Evolutionary conservation across 1,284 basidiomycete genomes (phyloP).

Genomic region (Rhodotorula mucilaginosa): DNA sequence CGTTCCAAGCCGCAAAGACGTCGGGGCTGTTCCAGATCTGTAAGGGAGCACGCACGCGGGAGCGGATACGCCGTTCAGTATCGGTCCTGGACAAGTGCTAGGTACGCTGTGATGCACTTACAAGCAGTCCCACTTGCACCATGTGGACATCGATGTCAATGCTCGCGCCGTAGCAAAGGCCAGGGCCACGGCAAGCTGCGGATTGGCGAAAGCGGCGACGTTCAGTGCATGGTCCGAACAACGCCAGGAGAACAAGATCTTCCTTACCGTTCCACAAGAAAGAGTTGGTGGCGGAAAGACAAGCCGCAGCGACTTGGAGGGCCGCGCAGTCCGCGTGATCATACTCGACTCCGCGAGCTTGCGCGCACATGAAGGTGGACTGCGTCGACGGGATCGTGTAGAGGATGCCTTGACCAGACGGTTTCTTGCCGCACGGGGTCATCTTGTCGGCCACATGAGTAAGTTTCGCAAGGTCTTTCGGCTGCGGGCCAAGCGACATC

Average conservation of each 20-base stretch:
- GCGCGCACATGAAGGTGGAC: constrained; percentile 82
- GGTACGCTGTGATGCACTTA: neutral
- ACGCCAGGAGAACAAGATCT: neutral
- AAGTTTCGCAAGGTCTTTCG: constrained; percentile 62
- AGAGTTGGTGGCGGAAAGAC: constrained; percentile 89
- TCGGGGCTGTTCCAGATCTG: constrained; percentile 69
- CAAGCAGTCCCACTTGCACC: constrained; percentile 73
- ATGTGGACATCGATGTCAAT: constrained; percentile 79
- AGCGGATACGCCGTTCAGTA: too few species aligned
- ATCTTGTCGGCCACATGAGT: constrained; percentile 68
- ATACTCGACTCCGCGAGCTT: constrained; percentile 60
- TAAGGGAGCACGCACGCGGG: neutral
- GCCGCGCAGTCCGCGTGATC: constrained; percentile 77
- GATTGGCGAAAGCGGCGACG: neutral
- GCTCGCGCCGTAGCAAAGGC: constrained; percentile 64
- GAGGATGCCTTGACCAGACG: constrained; percentile 73
- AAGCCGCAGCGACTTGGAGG: constrained; percentile 73
- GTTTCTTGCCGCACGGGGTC: constrained; percentile 70
- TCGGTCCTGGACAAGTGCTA: neutral
- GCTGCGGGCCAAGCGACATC: constrained; percentile 49
- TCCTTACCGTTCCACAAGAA: constrained; percentile 69
- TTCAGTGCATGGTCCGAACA: too few species aligned
- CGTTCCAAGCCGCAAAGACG: constrained; percentile 73
- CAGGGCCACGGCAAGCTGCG: constrained; percentile 9
- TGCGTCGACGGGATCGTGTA: constrained; percentile 90